phyloP scores from a whole-genome alignment of 2,329 filamentous ascomycete genomes.

The Aspergillus neotritici region DNA sequence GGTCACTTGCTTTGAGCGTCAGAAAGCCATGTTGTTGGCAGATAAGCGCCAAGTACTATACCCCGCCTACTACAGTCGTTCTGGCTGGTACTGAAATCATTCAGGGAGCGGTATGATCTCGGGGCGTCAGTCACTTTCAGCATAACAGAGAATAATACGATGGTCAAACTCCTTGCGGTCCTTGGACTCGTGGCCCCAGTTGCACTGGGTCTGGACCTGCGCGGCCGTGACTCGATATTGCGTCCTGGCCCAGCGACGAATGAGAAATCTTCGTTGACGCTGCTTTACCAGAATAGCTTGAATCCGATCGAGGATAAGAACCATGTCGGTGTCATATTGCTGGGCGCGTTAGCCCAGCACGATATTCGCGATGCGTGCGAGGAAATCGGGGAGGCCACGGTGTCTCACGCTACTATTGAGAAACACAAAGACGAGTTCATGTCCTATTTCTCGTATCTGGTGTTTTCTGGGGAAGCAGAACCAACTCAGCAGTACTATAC shows the following conservation, averaged over 20 bases:
- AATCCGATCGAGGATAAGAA: constrained; percentile 50
- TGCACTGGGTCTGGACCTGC: background rate
- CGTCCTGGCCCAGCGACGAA: constrained; percentile 20
- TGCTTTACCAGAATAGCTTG: constrained; percentile 52
- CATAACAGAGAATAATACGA: background rate
- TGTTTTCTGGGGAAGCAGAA: constrained; percentile 36
- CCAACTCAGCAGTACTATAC: constrained; percentile 41
- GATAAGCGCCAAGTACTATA: too few species aligned
- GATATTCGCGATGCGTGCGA: constrained; percentile 42
- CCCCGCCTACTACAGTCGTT: too few species aligned
- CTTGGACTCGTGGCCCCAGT: constrained; percentile 3
- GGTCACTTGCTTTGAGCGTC: too few species aligned
- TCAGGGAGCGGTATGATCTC: too few species aligned
- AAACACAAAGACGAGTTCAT: constrained; percentile 44
- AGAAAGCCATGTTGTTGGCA: too few species aligned
- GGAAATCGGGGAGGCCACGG: constrained; percentile 44
- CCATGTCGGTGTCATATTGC: constrained; percentile 48
- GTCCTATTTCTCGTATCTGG: constrained; percentile 43
- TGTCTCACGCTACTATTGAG: constrained; percentile 39
- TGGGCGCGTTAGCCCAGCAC: constrained; percentile 39
- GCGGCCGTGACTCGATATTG: background rate
- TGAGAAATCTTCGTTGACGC: constrained; percentile 42
- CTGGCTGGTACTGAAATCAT: too few species aligned
- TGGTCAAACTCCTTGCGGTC: constrained; percentile 1
- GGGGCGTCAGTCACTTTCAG: too few species aligned